A percentile compares a stretch with the other conserved stretches of the same genome.
Evolutionary conservation across 1,284 basidiomycete species (phyloP).

Genomic region (Taiwanofungus camphoratus): DNA sequence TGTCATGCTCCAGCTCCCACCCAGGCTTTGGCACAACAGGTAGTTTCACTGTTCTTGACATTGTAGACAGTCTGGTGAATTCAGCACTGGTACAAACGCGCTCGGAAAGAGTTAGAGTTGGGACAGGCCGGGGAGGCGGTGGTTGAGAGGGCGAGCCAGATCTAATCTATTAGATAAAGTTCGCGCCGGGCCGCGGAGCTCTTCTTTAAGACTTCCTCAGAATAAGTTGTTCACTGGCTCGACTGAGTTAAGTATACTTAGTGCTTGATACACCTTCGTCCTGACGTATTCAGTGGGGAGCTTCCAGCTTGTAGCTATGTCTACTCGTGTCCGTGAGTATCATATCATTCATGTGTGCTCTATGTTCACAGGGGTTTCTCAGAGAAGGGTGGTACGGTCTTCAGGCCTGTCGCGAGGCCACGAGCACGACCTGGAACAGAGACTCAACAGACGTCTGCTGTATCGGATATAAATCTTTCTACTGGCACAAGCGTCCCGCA

Average conservation of each 20-base stretch:
- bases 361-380: conserved; percentile 2
- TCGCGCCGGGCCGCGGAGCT: too few relatives aligned
- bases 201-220: too few relatives aligned
- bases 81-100: too few relatives aligned
- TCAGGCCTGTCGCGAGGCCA: conserved; percentile 57
- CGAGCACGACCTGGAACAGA: conserved; percentile 36
- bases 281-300: background rate
- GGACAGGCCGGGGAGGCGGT: too few relatives aligned
- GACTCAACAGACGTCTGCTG: conserved; percentile 33
- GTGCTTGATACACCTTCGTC: too few relatives aligned
- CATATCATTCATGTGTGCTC: conserved; percentile 3
- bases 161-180: too few relatives aligned
- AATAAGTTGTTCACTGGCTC: too few relatives aligned
- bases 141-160: too few relatives aligned
- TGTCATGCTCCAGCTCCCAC: conserved; percentile 45
- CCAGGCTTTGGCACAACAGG: conserved; percentile 49
- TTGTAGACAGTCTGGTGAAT: conserved; percentile 11
- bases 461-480: conserved; percentile 22
- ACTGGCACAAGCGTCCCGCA: conserved; percentile 4
- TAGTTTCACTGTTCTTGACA: conserved; percentile 34
- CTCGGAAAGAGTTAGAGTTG: too few relatives aligned
- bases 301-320: conserved; percentile 39
- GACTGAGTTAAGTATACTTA: too few relatives aligned
- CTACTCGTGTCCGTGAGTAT: conserved; percentile 70
- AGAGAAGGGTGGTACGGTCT: conserved; percentile 71